phyloP scores from a whole-genome alignment of 192 early-diverging fungal genomes.

The Podila minutissima region DNA sequence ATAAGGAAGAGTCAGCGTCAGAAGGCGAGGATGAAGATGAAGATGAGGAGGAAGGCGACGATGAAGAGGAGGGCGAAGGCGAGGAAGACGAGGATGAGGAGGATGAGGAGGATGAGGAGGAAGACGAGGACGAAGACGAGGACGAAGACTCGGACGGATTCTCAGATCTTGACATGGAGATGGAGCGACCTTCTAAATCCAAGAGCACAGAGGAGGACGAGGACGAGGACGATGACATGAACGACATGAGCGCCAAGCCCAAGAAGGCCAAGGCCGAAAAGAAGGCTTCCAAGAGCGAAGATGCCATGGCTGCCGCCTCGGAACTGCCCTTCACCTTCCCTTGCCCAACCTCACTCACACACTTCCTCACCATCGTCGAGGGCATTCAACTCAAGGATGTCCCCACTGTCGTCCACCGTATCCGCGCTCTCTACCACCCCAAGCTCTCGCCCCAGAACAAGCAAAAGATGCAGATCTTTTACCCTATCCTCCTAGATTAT shows the following conservation, averaged over 20 bases:
- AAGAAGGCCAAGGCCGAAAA: conserved; percentile 32
- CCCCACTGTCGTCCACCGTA: conserved; percentile 77
- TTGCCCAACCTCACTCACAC: conserved; percentile 77
- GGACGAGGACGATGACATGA: conserved; percentile 64
- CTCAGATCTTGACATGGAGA: conserved; percentile 56
- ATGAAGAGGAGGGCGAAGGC: conserved; percentile 49
- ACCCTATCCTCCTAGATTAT: conserved; percentile 76
- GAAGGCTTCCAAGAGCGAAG: conserved; percentile 30
- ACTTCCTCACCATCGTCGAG: conserved; percentile 75
- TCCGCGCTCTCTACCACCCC: conserved; percentile 86
- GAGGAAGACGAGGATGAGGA: conserved; percentile 39
- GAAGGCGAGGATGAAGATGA: conserved; percentile 53
- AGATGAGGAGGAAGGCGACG: conserved; percentile 41
- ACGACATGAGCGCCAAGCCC: conserved; percentile 46
- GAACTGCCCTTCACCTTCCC: conserved; percentile 88
- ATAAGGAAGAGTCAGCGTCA: conserved; percentile 30
- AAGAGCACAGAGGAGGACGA: conserved; percentile 18
- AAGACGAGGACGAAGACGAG: conserved; percentile 54
- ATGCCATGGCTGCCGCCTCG: conserved; percentile 33
- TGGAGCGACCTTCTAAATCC: conserved; percentile 42
- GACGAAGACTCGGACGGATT: conserved; percentile 57
- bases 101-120: conserved; percentile 50
- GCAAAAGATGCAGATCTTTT: conserved; percentile 72
- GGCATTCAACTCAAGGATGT: conserved; percentile 74
- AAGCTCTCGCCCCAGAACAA: conserved; percentile 87